phyloP scores from a whole-genome alignment of 2,329 filamentous ascomycete species.

The Xylariaceae sp. region DNA sequence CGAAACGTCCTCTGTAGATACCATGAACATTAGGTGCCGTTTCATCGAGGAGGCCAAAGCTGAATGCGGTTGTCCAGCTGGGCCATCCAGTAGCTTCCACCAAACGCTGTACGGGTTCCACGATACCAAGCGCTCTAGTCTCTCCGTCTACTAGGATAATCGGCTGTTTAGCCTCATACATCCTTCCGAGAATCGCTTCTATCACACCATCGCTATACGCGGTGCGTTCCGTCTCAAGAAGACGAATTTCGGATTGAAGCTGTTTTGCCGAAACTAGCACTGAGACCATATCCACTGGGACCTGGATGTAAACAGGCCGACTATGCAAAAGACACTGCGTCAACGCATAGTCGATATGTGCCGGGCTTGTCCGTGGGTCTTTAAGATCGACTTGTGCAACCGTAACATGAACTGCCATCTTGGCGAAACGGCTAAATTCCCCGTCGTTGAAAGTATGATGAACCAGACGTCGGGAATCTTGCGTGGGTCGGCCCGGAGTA shows the following conservation, averaged over 20 bases:
- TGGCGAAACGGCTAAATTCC: conserved; percentile 57
- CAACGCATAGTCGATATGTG: conserved; percentile 59
- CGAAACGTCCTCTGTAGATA: conserved; percentile 54
- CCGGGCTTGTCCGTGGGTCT: conserved; percentile 52
- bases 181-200: conserved; percentile 46
- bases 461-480: conserved; percentile 51
- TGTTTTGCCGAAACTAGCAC: conserved; percentile 42
- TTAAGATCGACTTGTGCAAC: conserved; percentile 55
- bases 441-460: conserved; percentile 65
- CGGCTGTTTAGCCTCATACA: conserved; percentile 54
- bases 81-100: conserved; percentile 53
- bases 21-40: conserved; percentile 55
- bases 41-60: conserved; percentile 59
- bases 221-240: conserved; percentile 23
- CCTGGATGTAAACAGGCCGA: conserved; percentile 62
- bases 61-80: conserved; percentile 54
- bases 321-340: conserved; percentile 58
- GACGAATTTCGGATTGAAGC: conserved; percentile 39
- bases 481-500: conserved; percentile 52
- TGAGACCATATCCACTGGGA: conserved; percentile 60
- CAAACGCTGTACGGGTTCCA: conserved; percentile 50
- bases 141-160: conserved; percentile 61
- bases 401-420: conserved; percentile 58
- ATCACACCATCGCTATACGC: conserved; percentile 41
- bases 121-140: conserved; percentile 50